Percentiles rank a stretch among this genome's conserved stretches.
Conservation (phyloP, 2,329 filamentous ascomycete species). For the Apiospora phragmitis region DNA sequence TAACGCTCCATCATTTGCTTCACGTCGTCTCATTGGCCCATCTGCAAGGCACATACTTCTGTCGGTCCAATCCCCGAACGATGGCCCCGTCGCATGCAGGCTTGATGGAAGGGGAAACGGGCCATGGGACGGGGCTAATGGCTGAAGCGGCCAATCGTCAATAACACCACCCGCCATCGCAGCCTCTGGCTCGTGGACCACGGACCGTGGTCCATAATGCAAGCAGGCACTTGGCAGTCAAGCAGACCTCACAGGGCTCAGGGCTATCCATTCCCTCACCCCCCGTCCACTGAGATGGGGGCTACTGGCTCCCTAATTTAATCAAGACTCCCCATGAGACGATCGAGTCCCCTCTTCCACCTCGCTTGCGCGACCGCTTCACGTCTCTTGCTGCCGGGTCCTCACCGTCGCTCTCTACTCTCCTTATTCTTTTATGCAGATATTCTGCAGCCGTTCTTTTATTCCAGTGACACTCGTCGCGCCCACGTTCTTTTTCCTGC, state of each 20-base stretch:
- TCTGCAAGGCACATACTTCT: slow-evolving; percentile 1
- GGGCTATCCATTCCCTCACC: not conserved
- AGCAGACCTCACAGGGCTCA: not conserved
- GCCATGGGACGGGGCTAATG: not conserved
- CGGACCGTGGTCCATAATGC: not conserved
- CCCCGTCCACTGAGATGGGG: not conserved
- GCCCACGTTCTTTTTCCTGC: not conserved
- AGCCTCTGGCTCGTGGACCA: not conserved
- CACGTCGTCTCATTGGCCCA: not conserved
- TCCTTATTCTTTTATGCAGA: not conserved
- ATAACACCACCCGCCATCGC: not conserved
- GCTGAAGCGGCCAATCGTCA: not conserved
- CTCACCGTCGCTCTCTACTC: slow-evolving; percentile 8
- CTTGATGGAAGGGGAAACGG: slow-evolving; percentile 7
- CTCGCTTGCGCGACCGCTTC: slow-evolving; percentile 8
- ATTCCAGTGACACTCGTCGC: not conserved
- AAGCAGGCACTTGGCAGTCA: not conserved
- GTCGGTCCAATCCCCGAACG: not conserved
- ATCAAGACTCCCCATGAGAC: not conserved
- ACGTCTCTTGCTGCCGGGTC: slow-evolving; percentile 1
- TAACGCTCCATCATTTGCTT: slow-evolving; percentile 2
- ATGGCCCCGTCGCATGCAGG: not conserved
- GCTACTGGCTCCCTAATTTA: not conserved
- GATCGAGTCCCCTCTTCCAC: slow-evolving; percentile 3
- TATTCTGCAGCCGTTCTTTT: not conserved